Base-by-base conservation (phyloP, 352 stramenopile species). In the Pythium plurisporium region DNA sequence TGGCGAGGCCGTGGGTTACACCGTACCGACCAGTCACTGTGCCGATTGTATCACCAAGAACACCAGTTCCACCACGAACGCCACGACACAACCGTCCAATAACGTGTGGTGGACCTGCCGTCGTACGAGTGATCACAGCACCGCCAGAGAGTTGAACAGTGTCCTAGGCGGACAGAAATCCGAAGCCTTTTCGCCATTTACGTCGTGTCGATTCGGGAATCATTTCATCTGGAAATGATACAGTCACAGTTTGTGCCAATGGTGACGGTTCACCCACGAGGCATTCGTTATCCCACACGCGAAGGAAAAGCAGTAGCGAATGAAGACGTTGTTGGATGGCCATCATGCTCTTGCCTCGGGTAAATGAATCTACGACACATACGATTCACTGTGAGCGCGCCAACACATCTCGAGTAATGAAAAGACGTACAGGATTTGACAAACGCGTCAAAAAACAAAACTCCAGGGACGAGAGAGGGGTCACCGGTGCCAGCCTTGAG, bases 81-180 rank as follows among this genome's bases (percentile, higher is more conserved):
- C 34, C 43, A 23, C 42, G 37, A 7, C 43, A 30, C 8, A 31
- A 27, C 2, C 62, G 74, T 9, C 71, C 76, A 1, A 51, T 85
- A 26, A 76, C 65, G 8, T 84, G 67, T 3, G 74, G 76, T 33
- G 73, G 74, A 19, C 42, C 72, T 9, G 44, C 76, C 12, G 51
- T 76, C 23, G 71, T 86, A 36, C 66, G 69, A 25, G 47, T 85
- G 41, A 70, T 87, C 53, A 70, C 65, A 17, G 57, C 53, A 33
- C 69, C 75, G 12, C 34, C 43, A 19, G 19, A 38, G 6, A 33
- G 9, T 2, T 45, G 33, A 52, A 19, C 4, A 1, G 20, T 1
- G 7, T 8, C 5, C 37, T 34, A 66, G 41, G 1, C 49, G 37
- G 22, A 61, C 59, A 41, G 25, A 17, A 66, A 47, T 2, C 47